These are phyloP conservation scores for Lizonia empirigonia DNA, from an alignment of 2,329 filamentous ascomycete species.

Conservation along the genomic window DNA sequence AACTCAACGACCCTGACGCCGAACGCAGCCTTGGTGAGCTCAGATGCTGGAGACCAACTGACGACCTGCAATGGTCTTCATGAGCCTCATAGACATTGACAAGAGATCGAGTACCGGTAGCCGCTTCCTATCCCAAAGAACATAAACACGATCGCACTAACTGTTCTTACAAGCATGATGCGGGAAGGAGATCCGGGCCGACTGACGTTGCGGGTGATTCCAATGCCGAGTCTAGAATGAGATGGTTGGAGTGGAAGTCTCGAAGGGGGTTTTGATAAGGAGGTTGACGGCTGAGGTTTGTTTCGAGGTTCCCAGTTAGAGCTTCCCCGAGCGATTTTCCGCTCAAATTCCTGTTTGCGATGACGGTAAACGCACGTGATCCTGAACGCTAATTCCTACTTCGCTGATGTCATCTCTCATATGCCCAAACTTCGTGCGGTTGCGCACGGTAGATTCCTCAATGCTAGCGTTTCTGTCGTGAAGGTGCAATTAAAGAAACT, in stretches of 20 bases:
- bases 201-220: conserved; percentile 2
- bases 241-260: neutral
- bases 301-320: neutral
- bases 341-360: neutral
- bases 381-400: neutral
- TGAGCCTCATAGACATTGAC: conserved; percentile 15
- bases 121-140: neutral
- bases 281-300: neutral
- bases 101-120: conserved; percentile 11
- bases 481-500: neutral
- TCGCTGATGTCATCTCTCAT: neutral
- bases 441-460: neutral
- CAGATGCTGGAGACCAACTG: neutral
- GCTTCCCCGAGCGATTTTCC: neutral
- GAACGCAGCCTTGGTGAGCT: neutral
- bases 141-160: conserved; percentile 10
- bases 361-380: neutral
- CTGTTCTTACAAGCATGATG: conserved; percentile 2
- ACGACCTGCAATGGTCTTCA: neutral
- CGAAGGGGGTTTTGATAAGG: neutral
- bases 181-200: conserved; percentile 13
- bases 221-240: neutral
- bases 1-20: neutral
- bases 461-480: neutral
- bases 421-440: neutral